Percentiles rank a stretch among this genome's conserved stretches.
phyloP scores from a whole-genome alignment of 331 rosid species.

The Malus hybrid region DNA sequence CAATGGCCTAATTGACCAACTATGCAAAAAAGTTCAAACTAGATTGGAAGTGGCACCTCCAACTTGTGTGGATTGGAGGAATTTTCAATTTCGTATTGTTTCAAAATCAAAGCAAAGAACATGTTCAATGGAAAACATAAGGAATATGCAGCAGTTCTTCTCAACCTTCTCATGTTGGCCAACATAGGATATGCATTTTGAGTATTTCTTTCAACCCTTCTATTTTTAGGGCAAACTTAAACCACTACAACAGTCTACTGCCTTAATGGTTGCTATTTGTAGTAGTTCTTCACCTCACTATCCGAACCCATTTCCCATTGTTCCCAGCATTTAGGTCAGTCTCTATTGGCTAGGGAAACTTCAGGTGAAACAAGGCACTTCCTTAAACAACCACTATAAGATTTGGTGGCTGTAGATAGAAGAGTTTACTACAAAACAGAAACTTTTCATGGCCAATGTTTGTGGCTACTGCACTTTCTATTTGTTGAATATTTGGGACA shows the following conservation, averaged over 20 bases:
- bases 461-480: neutral
- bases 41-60: neutral
- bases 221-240: neutral
- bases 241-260: neutral
- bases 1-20: neutral
- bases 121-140: neutral
- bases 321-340: too few species aligned
- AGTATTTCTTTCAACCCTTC: neutral
- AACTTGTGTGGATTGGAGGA: neutral
- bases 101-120: neutral
- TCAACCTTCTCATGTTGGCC: slow-evolving; percentile 3
- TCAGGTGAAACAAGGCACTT: neutral
- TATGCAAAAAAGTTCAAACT: neutral
- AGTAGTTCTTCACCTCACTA: neutral
- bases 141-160: neutral
- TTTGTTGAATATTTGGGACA: neutral
- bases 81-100: neutral
- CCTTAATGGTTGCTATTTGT: neutral
- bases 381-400: neutral
- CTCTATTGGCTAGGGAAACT: neutral
- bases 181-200: neutral
- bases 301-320: neutral
- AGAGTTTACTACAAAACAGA: neutral
- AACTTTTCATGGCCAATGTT: neutral
- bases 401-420: neutral